These are phyloP conservation scores for Aspergillus sp. DNA, from an alignment of 2,329 filamentous ascomycete species.

Conservation along the genomic window DNA sequence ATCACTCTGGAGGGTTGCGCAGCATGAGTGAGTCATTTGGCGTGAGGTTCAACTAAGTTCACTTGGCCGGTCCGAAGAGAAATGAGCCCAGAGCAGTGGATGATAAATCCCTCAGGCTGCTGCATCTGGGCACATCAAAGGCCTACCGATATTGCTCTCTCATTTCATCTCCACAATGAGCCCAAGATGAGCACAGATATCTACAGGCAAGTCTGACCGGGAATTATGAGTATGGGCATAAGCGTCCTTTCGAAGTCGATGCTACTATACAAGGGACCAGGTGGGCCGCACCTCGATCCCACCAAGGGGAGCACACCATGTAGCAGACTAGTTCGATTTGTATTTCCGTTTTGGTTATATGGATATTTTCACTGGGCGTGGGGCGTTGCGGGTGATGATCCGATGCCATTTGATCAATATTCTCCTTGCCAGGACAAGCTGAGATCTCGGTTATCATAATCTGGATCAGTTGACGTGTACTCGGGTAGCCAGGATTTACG, in stretches of 20 bases:
- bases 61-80: neutral
- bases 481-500: neutral
- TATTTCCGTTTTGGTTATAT: neutral
- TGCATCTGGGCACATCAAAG: neutral
- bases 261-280: neutral
- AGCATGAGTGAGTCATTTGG: neutral
- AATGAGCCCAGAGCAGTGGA: neutral
- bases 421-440: neutral
- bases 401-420: neutral
- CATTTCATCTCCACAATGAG: neutral
- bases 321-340: neutral
- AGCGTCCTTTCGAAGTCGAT: neutral
- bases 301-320: neutral
- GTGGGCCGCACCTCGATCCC: neutral
- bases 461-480: slow-evolving; percentile 1
- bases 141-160: neutral
- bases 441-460: neutral
- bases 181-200: neutral
- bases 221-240: neutral
- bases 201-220: neutral
- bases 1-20: neutral
- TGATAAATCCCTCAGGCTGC: neutral
- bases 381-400: neutral
- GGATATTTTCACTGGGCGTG: neutral
- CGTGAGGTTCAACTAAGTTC: neutral